phyloP scores from a whole-genome alignment of 345 rosid species.

The Corchorus capsularis region DNA sequence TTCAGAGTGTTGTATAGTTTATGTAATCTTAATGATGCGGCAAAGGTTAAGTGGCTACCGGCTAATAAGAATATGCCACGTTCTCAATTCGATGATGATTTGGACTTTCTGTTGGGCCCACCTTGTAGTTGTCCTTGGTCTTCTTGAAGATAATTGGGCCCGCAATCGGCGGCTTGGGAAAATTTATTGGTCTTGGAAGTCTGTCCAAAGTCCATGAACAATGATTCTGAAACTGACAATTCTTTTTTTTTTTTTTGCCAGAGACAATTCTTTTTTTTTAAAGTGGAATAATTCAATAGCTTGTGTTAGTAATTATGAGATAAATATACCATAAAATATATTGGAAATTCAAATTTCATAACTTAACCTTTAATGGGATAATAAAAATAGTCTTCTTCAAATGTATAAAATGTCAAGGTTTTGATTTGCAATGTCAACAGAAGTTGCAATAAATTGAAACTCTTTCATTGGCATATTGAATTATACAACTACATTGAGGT shows the following conservation, averaged over 20 bases:
- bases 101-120: neutral
- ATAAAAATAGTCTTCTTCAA: no score
- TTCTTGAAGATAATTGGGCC: neutral
- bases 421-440: no score
- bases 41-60: neutral
- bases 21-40: neutral
- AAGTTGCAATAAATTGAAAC: no score
- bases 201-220: neutral
- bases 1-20: neutral
- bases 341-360: no score
- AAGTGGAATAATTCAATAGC: no score
- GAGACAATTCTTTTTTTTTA: no score
- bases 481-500: neutral
- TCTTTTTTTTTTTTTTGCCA: neutral
- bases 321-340: no score
- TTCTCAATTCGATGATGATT: conserved; percentile 7
- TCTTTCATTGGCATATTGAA: neutral
- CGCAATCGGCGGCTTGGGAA: neutral
- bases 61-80: neutral
- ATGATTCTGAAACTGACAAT: neutral
- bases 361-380: no score
- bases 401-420: no score
- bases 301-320: no score
- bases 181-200: neutral
- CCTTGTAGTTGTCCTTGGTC: neutral